Percentiles rank a stretch among this genome's conserved stretches.
phyloP scores from a whole-genome alignment of 352 stramenopile genomes.

The Phytopythium kandeliae region DNA sequence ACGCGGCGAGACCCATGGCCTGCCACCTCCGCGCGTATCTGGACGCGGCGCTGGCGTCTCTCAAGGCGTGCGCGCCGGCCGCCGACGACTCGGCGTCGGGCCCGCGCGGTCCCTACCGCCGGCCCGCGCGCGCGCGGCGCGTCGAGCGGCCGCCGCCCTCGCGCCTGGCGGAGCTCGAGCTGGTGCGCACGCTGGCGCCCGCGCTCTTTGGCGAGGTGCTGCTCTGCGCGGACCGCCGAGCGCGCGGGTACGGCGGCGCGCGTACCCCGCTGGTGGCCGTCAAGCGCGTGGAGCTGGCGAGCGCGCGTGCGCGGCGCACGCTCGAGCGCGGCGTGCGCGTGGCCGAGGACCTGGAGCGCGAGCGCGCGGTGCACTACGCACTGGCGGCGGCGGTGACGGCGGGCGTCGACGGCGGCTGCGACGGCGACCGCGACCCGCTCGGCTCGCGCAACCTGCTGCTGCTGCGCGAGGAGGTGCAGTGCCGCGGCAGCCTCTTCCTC shows the following conservation, averaged over 20 bases:
- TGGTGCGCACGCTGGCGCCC: conserved; percentile 32
- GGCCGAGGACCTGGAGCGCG: conserved; percentile 40
- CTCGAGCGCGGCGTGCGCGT: conserved; percentile 20
- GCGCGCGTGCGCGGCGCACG: conserved; percentile 31
- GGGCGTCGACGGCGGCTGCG: neutral
- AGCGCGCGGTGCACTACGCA: conserved; percentile 37
- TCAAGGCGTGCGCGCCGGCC: conserved; percentile 12
- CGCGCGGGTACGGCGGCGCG: conserved; percentile 3
- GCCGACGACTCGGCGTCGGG: no score
- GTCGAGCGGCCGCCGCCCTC: conserved; percentile 21
- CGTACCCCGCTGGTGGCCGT: conserved; percentile 42
- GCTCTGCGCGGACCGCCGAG: conserved; percentile 31
- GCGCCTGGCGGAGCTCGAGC: conserved; percentile 29
- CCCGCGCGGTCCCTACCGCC: no score
- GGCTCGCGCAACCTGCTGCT: conserved; percentile 35
- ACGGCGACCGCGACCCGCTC: conserved; percentile 5
- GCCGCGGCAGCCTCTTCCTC: conserved; percentile 31
- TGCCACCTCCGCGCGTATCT: conserved; percentile 26
- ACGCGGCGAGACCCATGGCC: conserved; percentile 10
- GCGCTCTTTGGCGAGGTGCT: conserved; percentile 57
- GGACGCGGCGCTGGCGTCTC: conserved; percentile 20
- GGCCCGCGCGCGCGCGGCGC: conserved; percentile 3
- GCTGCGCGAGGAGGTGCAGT: conserved; percentile 39
- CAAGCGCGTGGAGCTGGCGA: conserved; percentile 40
- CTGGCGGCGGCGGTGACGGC: conserved; percentile 8